Conservation (phyloP, 2,329 filamentous ascomycete species). For the Thelonectria olida region DNA sequence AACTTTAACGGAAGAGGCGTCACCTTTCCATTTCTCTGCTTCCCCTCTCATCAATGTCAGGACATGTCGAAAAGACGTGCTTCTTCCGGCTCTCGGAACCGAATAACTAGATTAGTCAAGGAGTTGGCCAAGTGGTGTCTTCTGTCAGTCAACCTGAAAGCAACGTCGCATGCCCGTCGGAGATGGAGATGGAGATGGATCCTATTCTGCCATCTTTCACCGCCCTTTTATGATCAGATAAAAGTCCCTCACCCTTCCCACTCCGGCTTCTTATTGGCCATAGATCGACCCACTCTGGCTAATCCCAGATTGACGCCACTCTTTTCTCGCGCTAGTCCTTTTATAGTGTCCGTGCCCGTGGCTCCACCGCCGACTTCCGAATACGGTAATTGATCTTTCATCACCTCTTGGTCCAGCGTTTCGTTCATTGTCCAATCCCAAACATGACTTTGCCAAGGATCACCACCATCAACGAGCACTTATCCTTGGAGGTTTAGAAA, state of each 20-base stretch:
- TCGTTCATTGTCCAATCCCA: neutral
- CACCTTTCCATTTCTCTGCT: constrained; percentile 2
- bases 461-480: neutral
- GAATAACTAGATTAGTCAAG: too few relatives aligned
- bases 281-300: constrained; percentile 5
- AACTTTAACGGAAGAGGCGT: constrained; percentile 27
- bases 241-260: constrained; percentile 11
- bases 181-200: too few relatives aligned
- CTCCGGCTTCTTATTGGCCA: constrained; percentile 5
- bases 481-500: neutral
- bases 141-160: too few relatives aligned
- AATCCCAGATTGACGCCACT: neutral
- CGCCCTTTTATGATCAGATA: constrained; percentile 20
- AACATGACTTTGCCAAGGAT: constrained; percentile 3
- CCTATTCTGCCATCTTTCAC: constrained; percentile 4
- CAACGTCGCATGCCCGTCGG: neutral
- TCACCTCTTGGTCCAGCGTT: constrained; percentile 3
- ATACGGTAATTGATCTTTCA: constrained; percentile 6
- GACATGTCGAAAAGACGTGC: neutral
- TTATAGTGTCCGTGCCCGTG: neutral
- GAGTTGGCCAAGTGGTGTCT: too few relatives aligned
- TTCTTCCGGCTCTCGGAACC: neutral
- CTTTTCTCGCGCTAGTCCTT: neutral
- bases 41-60: neutral
- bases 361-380: neutral